Base-by-base conservation (phyloP, 345 rosid genomes). In the Salix caprea region DNA sequence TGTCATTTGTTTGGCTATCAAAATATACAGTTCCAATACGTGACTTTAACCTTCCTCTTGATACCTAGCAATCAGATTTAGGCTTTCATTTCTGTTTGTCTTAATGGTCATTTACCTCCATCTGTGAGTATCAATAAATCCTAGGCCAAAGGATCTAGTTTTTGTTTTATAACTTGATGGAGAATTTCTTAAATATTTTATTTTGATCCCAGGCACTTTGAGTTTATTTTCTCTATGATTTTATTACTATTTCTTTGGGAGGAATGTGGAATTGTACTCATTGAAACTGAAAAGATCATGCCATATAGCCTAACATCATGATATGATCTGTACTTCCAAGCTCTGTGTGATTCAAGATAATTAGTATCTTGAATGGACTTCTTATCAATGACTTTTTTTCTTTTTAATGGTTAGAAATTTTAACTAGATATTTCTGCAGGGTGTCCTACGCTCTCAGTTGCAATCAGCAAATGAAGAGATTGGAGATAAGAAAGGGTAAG, bases 401-500 rank as follows among this genome's bases (percentile, higher is more conserved):
- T 36, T 9, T 66, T 80, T 75, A 36, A 44, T 40, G 30, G 37
- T 67, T 26, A 46, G 52, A 24, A 66, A 58, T 76, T 46, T 76
- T 65, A 39, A 71, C 69, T 73, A 65, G 69, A 71, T 56, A 39
- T 85, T 71, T 78, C 61, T 78, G 78, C 87, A 93, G 99, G 98
- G 95, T 60, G 85, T 84, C 78, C 86, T 96, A 70, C 91, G 97
- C 36, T 88, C 96, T 69, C 97, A 90, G 79, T 88, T 96, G 70
- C 94, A 92, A 77, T 82, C 97, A 73, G 98, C 94, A 83, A 85
- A 92, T 89, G 96, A 92, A 79, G 97, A 96, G 60, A 76, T 87
- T 71, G 97, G 88, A 76, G 81, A 73, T 74, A 90, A 88, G 85
- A 86, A 86, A 74, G 92, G 98, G 99, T 93, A 79, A 82, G 34